Percentiles rank a stretch among this genome's conserved stretches.
These are phyloP conservation scores for Populus trichocarpa DNA, from an alignment of 441 rosid genomes.

Conservation along the genomic window DNA sequence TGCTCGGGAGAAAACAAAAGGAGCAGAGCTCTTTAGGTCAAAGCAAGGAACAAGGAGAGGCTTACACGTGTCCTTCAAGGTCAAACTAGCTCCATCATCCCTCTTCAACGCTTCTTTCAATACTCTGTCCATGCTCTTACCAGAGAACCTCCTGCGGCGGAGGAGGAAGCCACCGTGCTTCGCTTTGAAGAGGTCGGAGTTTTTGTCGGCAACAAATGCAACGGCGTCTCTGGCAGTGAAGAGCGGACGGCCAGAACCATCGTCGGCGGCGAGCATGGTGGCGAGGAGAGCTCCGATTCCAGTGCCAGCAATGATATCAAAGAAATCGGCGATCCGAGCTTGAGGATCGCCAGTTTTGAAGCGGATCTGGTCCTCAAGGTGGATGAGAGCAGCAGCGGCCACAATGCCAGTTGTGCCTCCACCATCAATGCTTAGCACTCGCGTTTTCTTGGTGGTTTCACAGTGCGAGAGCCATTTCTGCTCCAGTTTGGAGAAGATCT, in stretches of 20 bases:
- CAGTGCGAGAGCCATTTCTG: conserved; percentile 93
- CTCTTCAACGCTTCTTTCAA: conserved; percentile 55
- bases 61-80: conserved; percentile 84
- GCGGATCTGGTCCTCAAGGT: conserved; percentile 92
- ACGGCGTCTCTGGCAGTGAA: conserved; percentile 70
- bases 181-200: conserved; percentile 55
- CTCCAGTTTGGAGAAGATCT: conserved; percentile 85
- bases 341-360: conserved; percentile 58
- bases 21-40: conserved; percentile 84
- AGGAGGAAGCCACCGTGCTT: conserved; percentile 34
- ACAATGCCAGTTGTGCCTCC: conserved; percentile 72
- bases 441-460: conserved; percentile 53
- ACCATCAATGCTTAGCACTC: conserved; percentile 87
- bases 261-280: conserved; percentile 61
- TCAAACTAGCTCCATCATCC: conserved; percentile 63
- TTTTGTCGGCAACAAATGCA: conserved; percentile 33
- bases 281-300: conserved; percentile 85
- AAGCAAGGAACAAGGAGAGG: conserved; percentile 95
- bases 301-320: conserved; percentile 80
- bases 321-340: conserved; percentile 73
- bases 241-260: conserved; percentile 69
- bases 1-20: conserved; percentile 95
- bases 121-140: conserved; percentile 63
- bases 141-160: conserved; percentile 53
- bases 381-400: conserved; percentile 62